Evolutionary conservation across 163 green algal genomes (phyloP), one percentile per base, ranked within the genome.

Genomic region (Scenedesmus sp.): DNA sequence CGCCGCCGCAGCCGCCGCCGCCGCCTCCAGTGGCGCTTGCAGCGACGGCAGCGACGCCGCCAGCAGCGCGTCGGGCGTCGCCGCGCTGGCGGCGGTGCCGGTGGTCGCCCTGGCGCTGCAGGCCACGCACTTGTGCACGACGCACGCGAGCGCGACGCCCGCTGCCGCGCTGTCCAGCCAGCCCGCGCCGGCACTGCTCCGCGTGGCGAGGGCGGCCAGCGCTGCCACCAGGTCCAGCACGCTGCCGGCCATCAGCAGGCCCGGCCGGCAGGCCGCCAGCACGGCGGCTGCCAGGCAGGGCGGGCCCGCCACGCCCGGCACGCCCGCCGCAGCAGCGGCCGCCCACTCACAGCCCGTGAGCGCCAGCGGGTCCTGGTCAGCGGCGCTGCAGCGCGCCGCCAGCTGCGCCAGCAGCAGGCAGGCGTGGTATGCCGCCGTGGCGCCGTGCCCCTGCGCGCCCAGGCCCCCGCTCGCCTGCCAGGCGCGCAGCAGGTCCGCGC

Each of bases 401-500:
- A 80, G 60, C 28, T 48, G 33, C 6, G 24, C 45, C 0, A 80
- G 44, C 44, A 80, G 31, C 45, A 80, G 15, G 29, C 60, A 64
- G 24, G n/a, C n/a, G n/a, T n/a, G n/a, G n/a, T n/a, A 22, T 45
- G 26, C 17, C 5, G n/a, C 44, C 44, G 2, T 9, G 15, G 11
- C 50, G 51, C 50, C n/a, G n/a, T 77, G 33, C 54, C 65, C 56
- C 70, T 78, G 70, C 51, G 67, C 54, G 54, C 70, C 54, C 70
- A 70, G 71, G 31, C 71, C 9, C 53, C 24, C 6, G 10, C 24
- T 13, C 24, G 10, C 57, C 71, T 80, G 71, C 71, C 60, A 71
- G 24, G 58, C 44, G 4, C 71, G 29, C 58, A 72, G 58, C 26
- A 77, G 18, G 6, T 9, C 53, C 15, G 3, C 26, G 48, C 53